phyloP scores from a whole-genome alignment of 805 yeast species.

The Kurtzmaniella fragi region DNA sequence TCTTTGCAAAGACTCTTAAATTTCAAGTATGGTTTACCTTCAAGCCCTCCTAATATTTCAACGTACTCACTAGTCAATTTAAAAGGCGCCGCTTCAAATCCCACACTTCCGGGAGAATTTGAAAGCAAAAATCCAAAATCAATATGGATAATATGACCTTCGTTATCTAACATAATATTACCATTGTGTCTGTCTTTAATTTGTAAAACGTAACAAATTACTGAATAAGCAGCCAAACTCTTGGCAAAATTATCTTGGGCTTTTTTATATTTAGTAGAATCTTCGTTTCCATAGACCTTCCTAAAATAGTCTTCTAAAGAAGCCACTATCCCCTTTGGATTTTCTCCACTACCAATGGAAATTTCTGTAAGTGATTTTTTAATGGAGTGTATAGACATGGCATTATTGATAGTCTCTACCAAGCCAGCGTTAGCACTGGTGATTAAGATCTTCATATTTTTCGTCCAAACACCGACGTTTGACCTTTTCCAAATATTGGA shows the following conservation, averaged over 20 bases:
- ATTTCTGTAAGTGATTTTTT: conserved; percentile 85
- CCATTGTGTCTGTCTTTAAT: conserved; percentile 97
- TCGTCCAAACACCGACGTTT: conserved; percentile 80
- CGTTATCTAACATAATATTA: conserved; percentile 92
- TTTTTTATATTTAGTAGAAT: conserved; percentile 49
- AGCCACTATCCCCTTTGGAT: conserved; percentile 65
- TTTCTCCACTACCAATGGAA: conserved; percentile 60
- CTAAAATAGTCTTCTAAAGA: conserved; percentile 75
- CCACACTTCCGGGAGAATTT: conserved; percentile 95
- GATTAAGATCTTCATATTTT: conserved; percentile 84
- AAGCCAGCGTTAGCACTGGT: conserved; percentile 89
- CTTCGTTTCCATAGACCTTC: conserved; percentile 65
- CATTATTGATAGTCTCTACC: conserved; percentile 95
- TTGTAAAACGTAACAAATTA: conserved; percentile 84
- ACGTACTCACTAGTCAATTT: conserved; percentile 86
- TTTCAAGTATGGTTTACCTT: conserved; percentile 51
- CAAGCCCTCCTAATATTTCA: conserved; percentile 78
- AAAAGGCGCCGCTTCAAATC: conserved; percentile 97
- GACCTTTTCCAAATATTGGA: conserved; percentile 76
- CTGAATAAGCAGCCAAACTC: conserved; percentile 88
- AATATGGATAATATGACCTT: conserved; percentile 92
- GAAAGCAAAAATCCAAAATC: conserved; percentile 93
- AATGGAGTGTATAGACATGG: conserved; percentile 88
- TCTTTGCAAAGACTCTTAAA: conserved; percentile 63
- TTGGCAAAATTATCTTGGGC: conserved; percentile 85